Evolutionary conservation across 495 filamentous ascomycete species (phyloP), one percentile per base, ranked within the genome.

Genomic region (Aspergillus funiculosus): DNA sequence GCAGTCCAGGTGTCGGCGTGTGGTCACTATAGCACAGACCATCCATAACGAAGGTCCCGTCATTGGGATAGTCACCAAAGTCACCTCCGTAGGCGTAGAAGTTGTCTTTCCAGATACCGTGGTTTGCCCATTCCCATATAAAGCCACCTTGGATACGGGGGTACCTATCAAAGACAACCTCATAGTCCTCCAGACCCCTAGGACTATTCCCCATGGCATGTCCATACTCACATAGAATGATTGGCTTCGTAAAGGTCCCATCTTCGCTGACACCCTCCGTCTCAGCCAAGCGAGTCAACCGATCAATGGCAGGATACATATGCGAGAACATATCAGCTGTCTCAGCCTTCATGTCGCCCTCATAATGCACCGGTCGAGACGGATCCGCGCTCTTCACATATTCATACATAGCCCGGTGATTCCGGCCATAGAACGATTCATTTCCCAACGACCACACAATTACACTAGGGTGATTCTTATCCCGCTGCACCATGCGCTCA

Each of bases 121-220:
- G 81, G 52, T 85, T 86, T 1, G 78, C 75, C 82, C 82, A 86
- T 57, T 85, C 81, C 81, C 83, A 87, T 18, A 85, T 74, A 41
- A 80, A 86, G 6, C 83, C 83, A 1, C 83, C 83, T 53, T 85
- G 81, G 4, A 87, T 67, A 8, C 73, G 69, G 0, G 67, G 71
- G 46, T 83, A 54, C 24, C 70, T 59, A 7, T 71, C 69, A 51
- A 85, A 86, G 1, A 69, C 66, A 13, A 81, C 66, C 25, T 77
- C 66, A 46, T 87, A 86, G 48, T 85, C 82, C 54, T 81, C 68
- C 7, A 86, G 66, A 15, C 69, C 72, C 1, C 83, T 82, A 0
- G 83, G 83, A 0, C 80, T 83, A 45, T 85, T 87, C 1, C 83
- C 83, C 82, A 86, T 85, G 0, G 83, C 78, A 51, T 85, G 81